A percentile compares a stretch with the other conserved stretches of the same genome.
These are phyloP conservation scores for Calonectria ilicicola DNA, from an alignment of 2,329 filamentous ascomycete species.

Conservation along the genomic window DNA sequence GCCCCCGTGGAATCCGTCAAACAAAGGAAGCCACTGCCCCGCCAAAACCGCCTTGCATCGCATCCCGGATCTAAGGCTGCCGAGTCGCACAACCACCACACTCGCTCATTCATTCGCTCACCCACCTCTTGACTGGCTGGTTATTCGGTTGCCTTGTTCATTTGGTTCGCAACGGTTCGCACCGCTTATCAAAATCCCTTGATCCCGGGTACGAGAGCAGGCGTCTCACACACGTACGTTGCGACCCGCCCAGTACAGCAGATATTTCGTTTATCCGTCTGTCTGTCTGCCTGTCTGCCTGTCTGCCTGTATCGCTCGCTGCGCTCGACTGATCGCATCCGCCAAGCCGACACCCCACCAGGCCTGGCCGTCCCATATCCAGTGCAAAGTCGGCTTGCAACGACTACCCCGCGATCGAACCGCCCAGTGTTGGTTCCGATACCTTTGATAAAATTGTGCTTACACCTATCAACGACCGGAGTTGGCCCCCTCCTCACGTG, in stretches of 20 bases:
- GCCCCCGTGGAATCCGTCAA: constrained; percentile 16
- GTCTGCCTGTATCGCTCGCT: not conserved
- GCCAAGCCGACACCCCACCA: constrained; percentile 13
- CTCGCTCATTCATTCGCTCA: not conserved
- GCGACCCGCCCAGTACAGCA: constrained; percentile 9
- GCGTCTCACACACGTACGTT: not conserved
- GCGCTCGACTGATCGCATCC: constrained; percentile 6
- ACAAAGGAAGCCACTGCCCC: constrained; percentile 20
- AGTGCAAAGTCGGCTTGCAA: constrained; percentile 9
- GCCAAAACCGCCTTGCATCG: constrained; percentile 9
- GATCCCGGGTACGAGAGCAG: not conserved
- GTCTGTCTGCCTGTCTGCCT: not conserved
- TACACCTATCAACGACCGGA: constrained; percentile 32
- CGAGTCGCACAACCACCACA: not conserved
- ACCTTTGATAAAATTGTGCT: constrained; percentile 27
- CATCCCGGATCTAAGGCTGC: constrained; percentile 20
- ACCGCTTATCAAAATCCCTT: not conserved
- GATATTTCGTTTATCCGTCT: not conserved
- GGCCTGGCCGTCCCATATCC: not conserved
- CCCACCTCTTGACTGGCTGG: constrained; percentile 11
- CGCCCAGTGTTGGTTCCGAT: constrained; percentile 11
- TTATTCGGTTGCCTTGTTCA: not conserved
- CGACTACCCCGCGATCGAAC: constrained; percentile 21
- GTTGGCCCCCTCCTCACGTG: constrained; percentile 44
- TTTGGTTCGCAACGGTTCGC: constrained; percentile 8